These are phyloP conservation scores for Russula olivacea DNA, from an alignment of 768 basidiomycete species.

Conservation along the genomic window DNA sequence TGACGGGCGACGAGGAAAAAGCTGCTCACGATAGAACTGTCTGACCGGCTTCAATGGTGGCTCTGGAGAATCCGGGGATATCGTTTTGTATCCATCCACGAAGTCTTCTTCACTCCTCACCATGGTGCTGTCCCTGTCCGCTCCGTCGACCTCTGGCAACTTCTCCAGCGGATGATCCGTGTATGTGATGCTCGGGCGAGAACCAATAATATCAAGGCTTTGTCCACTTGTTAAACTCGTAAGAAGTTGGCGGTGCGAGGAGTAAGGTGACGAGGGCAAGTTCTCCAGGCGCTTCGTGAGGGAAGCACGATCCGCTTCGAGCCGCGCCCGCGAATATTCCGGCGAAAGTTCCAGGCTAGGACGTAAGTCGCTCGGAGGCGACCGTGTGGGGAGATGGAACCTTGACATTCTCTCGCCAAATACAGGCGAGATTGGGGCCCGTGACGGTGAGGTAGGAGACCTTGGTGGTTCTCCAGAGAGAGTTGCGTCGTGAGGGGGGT, in stretches of 20 bases:
- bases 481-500: neutral
- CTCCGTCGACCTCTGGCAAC: constrained; percentile 14
- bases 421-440: constrained; percentile 12
- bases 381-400: constrained; percentile 20
- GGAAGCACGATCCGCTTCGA: constrained; percentile 5
- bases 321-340: constrained; percentile 8
- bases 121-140: neutral
- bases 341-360: constrained; percentile 18
- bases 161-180: neutral
- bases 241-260: neutral
- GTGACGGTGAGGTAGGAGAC: constrained; percentile 14
- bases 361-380: constrained; percentile 3
- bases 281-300: neutral
- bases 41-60: neutral
- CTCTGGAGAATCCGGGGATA: neutral
- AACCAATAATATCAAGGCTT: neutral
- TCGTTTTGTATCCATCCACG: neutral
- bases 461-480: neutral
- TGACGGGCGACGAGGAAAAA: neutral
- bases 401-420: constrained; percentile 3
- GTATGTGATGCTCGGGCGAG: neutral
- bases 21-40: constrained; percentile 16
- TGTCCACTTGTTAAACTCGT: neutral
- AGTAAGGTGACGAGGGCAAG: neutral
- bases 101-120: constrained; percentile 16